Evolutionary conservation across 352 stramenopile genomes (phyloP).

Genomic region (Pythium dissotocum): DNA sequence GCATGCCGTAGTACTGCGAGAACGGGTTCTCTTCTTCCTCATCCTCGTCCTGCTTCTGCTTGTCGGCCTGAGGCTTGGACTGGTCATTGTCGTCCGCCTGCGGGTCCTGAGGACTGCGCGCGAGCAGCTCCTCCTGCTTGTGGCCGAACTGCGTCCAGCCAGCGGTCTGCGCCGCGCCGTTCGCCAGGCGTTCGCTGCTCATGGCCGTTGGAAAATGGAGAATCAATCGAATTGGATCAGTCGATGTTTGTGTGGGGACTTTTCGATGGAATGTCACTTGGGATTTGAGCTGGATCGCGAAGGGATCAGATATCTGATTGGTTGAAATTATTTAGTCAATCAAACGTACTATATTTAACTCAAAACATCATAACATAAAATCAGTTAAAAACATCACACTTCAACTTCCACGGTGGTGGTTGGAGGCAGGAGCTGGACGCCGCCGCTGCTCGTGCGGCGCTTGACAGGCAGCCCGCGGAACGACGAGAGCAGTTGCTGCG

Average conservation of each 20-base stretch:
- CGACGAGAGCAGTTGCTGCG: conserved; percentile 61
- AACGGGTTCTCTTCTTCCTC: conserved; percentile 87
- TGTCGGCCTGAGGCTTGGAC: neutral
- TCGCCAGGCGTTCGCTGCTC: conserved; percentile 26
- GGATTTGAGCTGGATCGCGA: neutral
- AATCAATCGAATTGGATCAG: too few relatives aligned
- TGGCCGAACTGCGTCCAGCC: conserved; percentile 32
- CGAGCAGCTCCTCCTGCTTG: conserved; percentile 34
- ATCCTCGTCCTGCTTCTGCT: neutral
- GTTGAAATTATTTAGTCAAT: neutral
- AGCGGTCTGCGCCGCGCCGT: conserved; percentile 29
- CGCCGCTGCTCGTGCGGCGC: neutral
- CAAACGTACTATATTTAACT: neutral
- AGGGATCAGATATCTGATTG: conserved; percentile 6
- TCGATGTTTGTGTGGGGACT: neutral
- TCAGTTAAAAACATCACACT: conserved; percentile 17
- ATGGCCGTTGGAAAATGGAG: neutral
- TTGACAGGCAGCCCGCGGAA: conserved; percentile 34
- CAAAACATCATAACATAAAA: neutral
- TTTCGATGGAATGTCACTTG: neutral
- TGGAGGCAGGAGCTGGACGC: neutral
- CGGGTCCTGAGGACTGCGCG: neutral
- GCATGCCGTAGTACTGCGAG: conserved; percentile 94
- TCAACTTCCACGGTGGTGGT: conserved; percentile 18
- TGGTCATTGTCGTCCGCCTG: neutral